phyloP scores from a whole-genome alignment of 2,329 filamentous ascomycete genomes.

The Ophiostoma tasmaniense region DNA sequence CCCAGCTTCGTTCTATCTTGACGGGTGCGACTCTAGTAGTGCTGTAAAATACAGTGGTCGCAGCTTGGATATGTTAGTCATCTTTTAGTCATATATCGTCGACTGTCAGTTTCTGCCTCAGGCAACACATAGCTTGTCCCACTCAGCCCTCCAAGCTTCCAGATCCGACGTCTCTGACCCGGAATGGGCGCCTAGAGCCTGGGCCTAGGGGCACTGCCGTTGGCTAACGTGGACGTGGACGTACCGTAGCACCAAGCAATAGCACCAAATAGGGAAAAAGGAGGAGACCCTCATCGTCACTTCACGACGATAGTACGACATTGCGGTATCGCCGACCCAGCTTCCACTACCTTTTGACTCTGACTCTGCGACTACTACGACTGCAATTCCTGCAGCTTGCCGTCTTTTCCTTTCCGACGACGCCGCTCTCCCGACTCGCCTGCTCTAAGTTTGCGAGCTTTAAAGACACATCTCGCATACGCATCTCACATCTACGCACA shows the following conservation, averaged over 20 bases:
- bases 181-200: background rate
- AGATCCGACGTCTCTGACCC: background rate
- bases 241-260: background rate
- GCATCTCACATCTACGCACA: no score
- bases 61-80: background rate
- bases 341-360: background rate
- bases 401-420: background rate
- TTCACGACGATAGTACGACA: background rate
- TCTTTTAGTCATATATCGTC: background rate
- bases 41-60: background rate
- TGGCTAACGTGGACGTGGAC: background rate
- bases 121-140: background rate
- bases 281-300: background rate
- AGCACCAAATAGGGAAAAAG: background rate
- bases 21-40: background rate
- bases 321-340: background rate
- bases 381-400: background rate
- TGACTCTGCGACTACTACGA: background rate
- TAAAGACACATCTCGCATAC: no score
- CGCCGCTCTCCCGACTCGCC: no score
- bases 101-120: background rate
- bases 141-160: background rate
- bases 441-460: no score
- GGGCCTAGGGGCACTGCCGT: background rate
- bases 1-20: background rate